Conservation (phyloP, 1,284 basidiomycete species). For the Sanghuangporus sanghuang region DNA sequence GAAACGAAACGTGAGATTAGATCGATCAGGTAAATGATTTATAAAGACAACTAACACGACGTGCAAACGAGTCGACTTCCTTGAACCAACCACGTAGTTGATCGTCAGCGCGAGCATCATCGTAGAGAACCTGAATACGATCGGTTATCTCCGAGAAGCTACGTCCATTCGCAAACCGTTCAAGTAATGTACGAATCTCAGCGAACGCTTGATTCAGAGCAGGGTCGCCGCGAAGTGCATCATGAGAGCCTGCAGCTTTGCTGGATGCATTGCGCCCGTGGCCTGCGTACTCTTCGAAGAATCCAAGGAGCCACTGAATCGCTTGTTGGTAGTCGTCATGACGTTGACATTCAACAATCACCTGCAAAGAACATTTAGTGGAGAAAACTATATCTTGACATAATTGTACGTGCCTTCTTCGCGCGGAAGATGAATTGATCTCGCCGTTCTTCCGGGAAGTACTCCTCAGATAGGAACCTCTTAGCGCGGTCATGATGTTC, state of each 20-base stretch:
- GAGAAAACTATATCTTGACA: neutral
- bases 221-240: constrained; percentile 27
- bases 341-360: constrained; percentile 54
- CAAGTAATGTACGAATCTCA: constrained; percentile 46
- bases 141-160: constrained; percentile 40
- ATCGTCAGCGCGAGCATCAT: constrained; percentile 46
- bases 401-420: constrained; percentile 36
- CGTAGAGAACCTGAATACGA: constrained; percentile 48
- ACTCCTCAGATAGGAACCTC: constrained; percentile 46
- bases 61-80: constrained; percentile 38
- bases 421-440: constrained; percentile 55
- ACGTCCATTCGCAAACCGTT: constrained; percentile 58
- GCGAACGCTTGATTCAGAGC: constrained; percentile 34
- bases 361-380: constrained; percentile 22
- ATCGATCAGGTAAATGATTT: neutral
- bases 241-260: constrained; percentile 10
- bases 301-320: constrained; percentile 39
- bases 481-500: constrained; percentile 35
- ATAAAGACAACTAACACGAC: constrained; percentile 21
- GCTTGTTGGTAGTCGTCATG: constrained; percentile 55
- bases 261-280: constrained; percentile 36
- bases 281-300: constrained; percentile 44
- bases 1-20: neutral
- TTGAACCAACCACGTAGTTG: constrained; percentile 49
- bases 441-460: constrained; percentile 63